These are phyloP conservation scores for Solanum clarkiae DNA, from an alignment of 257 asterid species.

Conservation along the genomic window DNA sequence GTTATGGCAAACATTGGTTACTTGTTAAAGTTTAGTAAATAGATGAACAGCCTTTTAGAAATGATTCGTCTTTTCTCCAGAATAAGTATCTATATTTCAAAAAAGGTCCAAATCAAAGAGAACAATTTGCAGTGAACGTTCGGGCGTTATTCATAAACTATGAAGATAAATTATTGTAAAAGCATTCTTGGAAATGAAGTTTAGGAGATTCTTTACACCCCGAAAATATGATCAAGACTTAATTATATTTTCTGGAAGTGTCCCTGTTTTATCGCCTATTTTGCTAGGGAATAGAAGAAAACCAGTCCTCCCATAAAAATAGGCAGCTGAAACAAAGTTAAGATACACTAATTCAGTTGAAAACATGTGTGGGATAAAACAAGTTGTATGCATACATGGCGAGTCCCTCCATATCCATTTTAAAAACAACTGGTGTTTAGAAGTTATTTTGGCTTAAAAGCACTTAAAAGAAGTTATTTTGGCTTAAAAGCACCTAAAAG, in stretches of 20 bases:
- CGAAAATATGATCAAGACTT: background rate
- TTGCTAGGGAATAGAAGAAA: background rate
- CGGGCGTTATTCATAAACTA: background rate
- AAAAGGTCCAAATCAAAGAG: background rate
- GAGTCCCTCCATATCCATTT: background rate
- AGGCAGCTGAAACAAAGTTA: background rate
- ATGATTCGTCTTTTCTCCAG: background rate
- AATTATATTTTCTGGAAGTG: background rate
- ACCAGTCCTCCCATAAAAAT: background rate
- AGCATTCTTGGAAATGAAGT: background rate
- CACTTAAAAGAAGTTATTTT: background rate
- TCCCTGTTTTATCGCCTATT: background rate
- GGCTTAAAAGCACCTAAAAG: background rate
- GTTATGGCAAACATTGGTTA: background rate
- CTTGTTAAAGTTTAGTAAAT: background rate
- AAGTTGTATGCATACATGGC: background rate
- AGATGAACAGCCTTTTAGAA: background rate
- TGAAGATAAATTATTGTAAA: background rate
- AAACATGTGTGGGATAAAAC: background rate
- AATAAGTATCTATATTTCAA: background rate
- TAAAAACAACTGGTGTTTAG: too few relatives aligned
- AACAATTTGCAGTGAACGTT: background rate
- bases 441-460: background rate
- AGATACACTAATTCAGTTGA: background rate
- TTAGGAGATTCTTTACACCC: background rate